Percentiles rank a stretch among this genome's conserved stretches.
These are phyloP conservation scores for Globisporangium cederbergense DNA, from an alignment of 352 stramenopile species.

Conservation along the genomic window DNA sequence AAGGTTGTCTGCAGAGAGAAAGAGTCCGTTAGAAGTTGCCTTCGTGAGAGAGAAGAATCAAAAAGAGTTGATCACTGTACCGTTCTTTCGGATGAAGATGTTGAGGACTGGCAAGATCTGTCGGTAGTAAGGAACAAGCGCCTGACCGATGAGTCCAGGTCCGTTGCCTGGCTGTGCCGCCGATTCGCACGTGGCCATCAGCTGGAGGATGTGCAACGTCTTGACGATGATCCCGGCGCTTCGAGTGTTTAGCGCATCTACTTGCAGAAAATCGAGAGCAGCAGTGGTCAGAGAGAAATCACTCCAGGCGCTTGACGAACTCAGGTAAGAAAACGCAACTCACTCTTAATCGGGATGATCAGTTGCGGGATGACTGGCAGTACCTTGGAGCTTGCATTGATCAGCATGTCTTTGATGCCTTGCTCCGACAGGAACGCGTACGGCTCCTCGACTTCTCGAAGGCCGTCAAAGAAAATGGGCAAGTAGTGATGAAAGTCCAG, in stretches of 20 bases:
- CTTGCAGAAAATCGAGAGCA: background rate
- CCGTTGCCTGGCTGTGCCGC: constrained; percentile 75
- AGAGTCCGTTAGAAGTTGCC: background rate
- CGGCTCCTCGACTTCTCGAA: constrained; percentile 95
- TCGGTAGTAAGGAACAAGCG: constrained; percentile 96
- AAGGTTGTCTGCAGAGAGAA: constrained; percentile 85
- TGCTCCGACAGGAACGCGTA: constrained; percentile 96
- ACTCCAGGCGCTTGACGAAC: background rate
- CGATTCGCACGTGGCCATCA: constrained; percentile 93
- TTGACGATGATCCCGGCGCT: constrained; percentile 94
- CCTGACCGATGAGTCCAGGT: constrained; percentile 90
- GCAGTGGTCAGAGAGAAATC: background rate
- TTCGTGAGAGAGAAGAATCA: background rate
- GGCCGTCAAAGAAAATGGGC: constrained; percentile 97
- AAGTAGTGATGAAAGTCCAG: constrained; percentile 99
- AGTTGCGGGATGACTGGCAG: constrained; percentile 96
- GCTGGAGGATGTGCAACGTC: constrained; percentile 95
- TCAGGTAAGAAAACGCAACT: constrained; percentile 9
- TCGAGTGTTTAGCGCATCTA: constrained; percentile 92
- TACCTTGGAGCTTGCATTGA: constrained; percentile 93
- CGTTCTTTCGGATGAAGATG: constrained; percentile 96
- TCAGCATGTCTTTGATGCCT: constrained; percentile 97
- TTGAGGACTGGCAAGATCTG: constrained; percentile 97
- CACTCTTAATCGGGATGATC: constrained; percentile 98
- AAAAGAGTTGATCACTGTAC: constrained; percentile 23